phyloP scores from a whole-genome alignment of 2,329 filamentous ascomycete genomes.

The Setomelanomma holmii region DNA sequence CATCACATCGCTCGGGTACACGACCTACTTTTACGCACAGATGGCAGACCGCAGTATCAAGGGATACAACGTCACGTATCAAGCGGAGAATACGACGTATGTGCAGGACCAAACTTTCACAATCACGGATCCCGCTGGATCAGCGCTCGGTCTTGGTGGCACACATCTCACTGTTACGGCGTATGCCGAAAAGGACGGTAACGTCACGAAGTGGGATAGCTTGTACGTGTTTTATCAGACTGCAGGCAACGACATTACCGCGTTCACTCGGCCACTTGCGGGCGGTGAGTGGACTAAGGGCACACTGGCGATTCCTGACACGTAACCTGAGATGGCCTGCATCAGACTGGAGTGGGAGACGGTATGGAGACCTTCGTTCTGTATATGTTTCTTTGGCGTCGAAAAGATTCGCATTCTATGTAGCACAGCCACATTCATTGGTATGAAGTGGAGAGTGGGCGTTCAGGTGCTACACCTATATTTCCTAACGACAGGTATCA shows the following conservation, averaged over 20 bases:
- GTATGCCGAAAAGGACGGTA: constrained; percentile 33
- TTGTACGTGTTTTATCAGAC: constrained; percentile 45
- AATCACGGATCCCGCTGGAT: constrained; percentile 36
- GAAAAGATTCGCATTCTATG: background rate
- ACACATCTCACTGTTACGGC: constrained; percentile 51
- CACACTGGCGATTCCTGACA: constrained; percentile 31
- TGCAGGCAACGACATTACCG: constrained; percentile 38
- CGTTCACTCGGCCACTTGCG: constrained; percentile 29
- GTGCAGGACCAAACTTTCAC: constrained; percentile 38
- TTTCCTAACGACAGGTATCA: background rate
- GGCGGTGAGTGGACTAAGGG: constrained; percentile 41
- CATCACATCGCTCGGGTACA: constrained; percentile 51
- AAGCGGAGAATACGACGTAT: constrained; percentile 49
- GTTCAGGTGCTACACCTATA: too few species aligned
- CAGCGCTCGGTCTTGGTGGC: constrained; percentile 43
- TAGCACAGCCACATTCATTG: background rate
- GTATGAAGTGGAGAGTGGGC: background rate
- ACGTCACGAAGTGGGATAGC: constrained; percentile 29
- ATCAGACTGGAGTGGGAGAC: background rate
- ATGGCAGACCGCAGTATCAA: constrained; percentile 44
- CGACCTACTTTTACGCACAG: constrained; percentile 53
- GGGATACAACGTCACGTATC: constrained; percentile 50
- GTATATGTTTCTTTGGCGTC: background rate
- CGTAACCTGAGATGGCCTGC: too few species aligned
- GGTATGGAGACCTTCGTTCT: background rate